phyloP scores from a whole-genome alignment of 2,329 filamentous ascomycete genomes.

The Neoscytalidium dimidiatum region DNA sequence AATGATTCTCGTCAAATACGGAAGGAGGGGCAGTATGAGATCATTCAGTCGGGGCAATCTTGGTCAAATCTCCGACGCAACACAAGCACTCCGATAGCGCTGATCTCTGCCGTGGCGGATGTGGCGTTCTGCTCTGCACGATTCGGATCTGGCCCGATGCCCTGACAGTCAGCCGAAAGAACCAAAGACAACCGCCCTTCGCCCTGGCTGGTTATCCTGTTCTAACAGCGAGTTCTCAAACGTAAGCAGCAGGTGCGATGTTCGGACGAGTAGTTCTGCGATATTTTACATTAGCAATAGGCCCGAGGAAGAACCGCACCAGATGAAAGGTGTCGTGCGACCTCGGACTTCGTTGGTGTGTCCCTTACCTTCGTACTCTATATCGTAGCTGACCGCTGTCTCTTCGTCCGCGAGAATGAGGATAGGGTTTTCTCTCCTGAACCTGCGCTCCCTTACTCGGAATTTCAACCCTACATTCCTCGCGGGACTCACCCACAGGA shows the following conservation, averaged over 20 bases:
- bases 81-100: not conserved
- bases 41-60: not conserved
- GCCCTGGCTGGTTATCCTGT: slow-evolving; percentile 59
- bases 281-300: slow-evolving; percentile 10
- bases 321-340: slow-evolving; percentile 11
- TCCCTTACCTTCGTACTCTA: slow-evolving; percentile 68
- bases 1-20: not conserved
- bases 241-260: slow-evolving; percentile 63
- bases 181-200: slow-evolving; percentile 67
- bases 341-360: not conserved
- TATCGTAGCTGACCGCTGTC: slow-evolving; percentile 66
- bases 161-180: slow-evolving; percentile 38
- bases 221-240: slow-evolving; percentile 66
- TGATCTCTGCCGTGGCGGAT: not conserved
- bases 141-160: slow-evolving; percentile 2
- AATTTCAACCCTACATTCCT: slow-evolving; percentile 70
- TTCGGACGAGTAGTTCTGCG: slow-evolving; percentile 67
- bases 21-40: slow-evolving; percentile 6
- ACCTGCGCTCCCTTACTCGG: slow-evolving; percentile 58
- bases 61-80: not conserved
- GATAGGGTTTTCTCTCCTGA: slow-evolving; percentile 52
- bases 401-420: slow-evolving; percentile 63
- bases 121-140: not conserved
- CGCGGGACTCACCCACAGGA: slow-evolving; percentile 69
- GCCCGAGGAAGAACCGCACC: not conserved